Evolutionary conservation across 140 eudicot species (phyloP).

Genomic region (Oenanthe javanica): DNA sequence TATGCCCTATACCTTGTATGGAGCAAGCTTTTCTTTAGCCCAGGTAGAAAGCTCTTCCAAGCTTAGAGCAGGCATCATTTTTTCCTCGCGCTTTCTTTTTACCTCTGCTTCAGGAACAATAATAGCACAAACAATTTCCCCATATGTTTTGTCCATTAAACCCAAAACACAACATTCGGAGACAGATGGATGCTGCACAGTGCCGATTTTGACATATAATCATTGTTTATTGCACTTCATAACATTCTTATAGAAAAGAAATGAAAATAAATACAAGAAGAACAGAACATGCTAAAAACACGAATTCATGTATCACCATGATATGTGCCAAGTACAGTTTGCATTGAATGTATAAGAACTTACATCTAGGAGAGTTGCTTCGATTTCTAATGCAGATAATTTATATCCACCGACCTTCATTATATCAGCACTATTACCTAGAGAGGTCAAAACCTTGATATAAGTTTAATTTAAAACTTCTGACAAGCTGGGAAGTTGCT

Average conservation of each 20-base stretch:
- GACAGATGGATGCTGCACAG: conserved; percentile 73
- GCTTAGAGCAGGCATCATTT: conserved; percentile 61
- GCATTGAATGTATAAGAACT: conserved; percentile 13
- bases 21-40: conserved; percentile 96
- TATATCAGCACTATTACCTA: conserved; percentile 97
- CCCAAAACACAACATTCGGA: conserved; percentile 96
- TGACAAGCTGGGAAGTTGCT: background rate
- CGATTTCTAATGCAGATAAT: conserved; percentile 93
- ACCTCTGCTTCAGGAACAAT: conserved; percentile 58
- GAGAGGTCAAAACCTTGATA: conserved; percentile 7
- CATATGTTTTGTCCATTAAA: conserved; percentile 74
- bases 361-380: conserved; percentile 88
- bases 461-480: background rate
- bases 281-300: background rate
- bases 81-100: conserved; percentile 46
- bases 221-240: background rate
- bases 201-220: background rate
- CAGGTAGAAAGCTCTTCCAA: conserved; percentile 67
- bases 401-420: conserved; percentile 99
- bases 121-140: conserved; percentile 87
- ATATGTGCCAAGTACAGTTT: background rate
- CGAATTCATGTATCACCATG: background rate
- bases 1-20: conserved; percentile 64
- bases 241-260: background rate
- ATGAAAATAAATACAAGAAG: background rate